Evolutionary conservation across 1,139 yeast genomes (phyloP), one percentile per base, ranked within the genome.

Genomic region (Yamadazyma trypodendri): DNA sequence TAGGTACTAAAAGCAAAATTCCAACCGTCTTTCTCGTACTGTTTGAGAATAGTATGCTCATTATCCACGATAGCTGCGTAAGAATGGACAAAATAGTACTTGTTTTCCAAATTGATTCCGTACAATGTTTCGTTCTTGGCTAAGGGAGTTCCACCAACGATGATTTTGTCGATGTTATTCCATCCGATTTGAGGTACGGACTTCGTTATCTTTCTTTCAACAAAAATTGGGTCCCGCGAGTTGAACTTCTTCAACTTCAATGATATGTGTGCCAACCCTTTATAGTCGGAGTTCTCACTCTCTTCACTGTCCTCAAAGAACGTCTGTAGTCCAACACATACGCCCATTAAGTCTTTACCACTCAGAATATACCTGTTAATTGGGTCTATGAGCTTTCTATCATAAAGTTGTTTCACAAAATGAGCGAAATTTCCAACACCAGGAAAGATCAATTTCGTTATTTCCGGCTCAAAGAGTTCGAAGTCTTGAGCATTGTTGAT

Each of bases 371-470:
- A 89, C 34, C 72, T 62, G 36, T 62, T 65, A 24, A 92, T 67
- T 0, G 95, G 95, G 24, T 68, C 75, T 10, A 72, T 78, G 41
- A 92, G 78, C 0, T 81, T 77, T 43, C 85, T 72, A 3, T 68
- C 68, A 37, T 72, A 73, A 37, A 92, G 61, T 50, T 85, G 79
- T 38, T 76, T 77, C 44, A 89, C 88, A 58, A 92, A 90, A 58
- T 92, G 97, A 28, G 96, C 98, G 60, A 80, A 92, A 58, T 89
- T 90, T 20, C 98, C 98, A 5, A 92, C 98, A 18, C 98, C 98
- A 11, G 98, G 98, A 30, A 92, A 74, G 39, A 86, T 68, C 44
- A 86, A 63, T 51, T 68, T 78, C 32, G 69, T 65, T 35, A 84
- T 82, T 11, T 65, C 55, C n/a, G 55, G 41, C 30, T 79, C 60